Evolutionary conservation across 2,329 filamentous ascomycete species (phyloP).

Genomic region (Cryphonectria carpinicola): DNA sequence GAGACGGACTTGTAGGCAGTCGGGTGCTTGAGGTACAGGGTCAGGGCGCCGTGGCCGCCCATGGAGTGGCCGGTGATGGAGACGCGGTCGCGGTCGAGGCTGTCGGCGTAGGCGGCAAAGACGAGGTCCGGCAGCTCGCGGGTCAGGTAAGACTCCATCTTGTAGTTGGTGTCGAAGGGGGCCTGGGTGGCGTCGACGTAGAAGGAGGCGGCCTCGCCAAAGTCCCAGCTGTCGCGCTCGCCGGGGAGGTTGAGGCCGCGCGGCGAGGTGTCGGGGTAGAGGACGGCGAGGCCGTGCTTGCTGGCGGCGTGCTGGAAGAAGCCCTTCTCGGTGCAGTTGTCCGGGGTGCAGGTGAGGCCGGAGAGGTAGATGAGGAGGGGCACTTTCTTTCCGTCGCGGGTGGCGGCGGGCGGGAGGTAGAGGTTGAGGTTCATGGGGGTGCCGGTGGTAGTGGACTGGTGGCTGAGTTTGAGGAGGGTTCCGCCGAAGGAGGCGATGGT

Average conservation of each 20-base stretch:
- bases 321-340: slow-evolving; percentile 81
- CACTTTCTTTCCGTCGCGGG: slow-evolving; percentile 60
- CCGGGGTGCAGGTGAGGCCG: slow-evolving; percentile 91
- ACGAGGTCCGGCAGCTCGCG: slow-evolving; percentile 80
- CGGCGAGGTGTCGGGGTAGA: slow-evolving; percentile 95
- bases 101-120: slow-evolving; percentile 68
- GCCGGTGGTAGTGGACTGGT: slow-evolving; percentile 76
- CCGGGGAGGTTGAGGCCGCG: slow-evolving; percentile 79
- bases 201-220: slow-evolving; percentile 90
- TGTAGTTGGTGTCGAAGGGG: slow-evolving; percentile 79
- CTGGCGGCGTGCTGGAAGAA: slow-evolving; percentile 89
- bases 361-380: slow-evolving; percentile 93
- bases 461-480: slow-evolving; percentile 90
- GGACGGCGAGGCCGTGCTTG: slow-evolving; percentile 82
- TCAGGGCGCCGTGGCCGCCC: slow-evolving; percentile 95
- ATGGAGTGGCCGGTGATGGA: slow-evolving; percentile 94
- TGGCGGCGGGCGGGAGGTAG: slow-evolving; percentile 78
- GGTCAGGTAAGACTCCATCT: slow-evolving; percentile 94
- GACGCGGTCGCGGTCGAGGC: slow-evolving; percentile 71
- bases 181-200: slow-evolving; percentile 84
- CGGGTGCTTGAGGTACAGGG: slow-evolving; percentile 88
- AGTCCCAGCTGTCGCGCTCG: slow-evolving; percentile 89
- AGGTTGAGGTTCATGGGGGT: slow-evolving; percentile 94
- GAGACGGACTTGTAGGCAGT: slow-evolving; percentile 87
- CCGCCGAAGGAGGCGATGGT: slow-evolving; percentile 92